These are phyloP conservation scores for Echinochloa phyllopogon DNA, from an alignment of 176 grass and related monocot species.

Conservation along the genomic window DNA sequence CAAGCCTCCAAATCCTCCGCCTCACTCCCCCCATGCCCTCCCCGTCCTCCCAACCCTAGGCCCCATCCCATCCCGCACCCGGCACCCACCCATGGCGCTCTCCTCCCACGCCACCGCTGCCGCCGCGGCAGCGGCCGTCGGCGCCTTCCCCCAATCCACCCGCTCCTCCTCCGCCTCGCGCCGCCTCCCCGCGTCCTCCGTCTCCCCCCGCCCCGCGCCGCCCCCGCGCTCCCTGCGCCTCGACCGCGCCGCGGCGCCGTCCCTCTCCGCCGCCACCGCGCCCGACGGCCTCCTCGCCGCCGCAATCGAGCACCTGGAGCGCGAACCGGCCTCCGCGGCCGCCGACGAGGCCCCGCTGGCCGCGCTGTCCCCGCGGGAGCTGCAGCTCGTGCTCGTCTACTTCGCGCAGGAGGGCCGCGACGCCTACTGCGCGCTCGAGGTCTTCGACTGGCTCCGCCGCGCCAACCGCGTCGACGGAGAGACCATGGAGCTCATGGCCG, in stretches of 20 bases:
- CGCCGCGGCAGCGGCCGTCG: neutral
- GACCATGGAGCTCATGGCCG: constrained; percentile 98
- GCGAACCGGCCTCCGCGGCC: constrained; percentile 64
- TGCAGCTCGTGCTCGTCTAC: constrained; percentile 93
- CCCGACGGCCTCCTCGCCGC: constrained; percentile 41
- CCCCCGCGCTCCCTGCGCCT: constrained; percentile 52
- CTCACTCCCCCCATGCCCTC: constrained; percentile 25
- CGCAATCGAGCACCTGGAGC: constrained; percentile 86
- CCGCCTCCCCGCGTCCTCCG: constrained; percentile 15
- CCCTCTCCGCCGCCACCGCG: neutral
- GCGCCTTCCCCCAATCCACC: constrained; percentile 35
- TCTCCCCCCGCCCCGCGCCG: constrained; percentile 3
- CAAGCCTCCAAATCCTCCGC: constrained; percentile 23
- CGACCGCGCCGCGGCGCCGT: constrained; percentile 36
- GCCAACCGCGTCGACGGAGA: constrained; percentile 93
- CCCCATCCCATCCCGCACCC: neutral
- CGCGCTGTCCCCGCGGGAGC: constrained; percentile 75
- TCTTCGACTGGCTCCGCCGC: constrained; percentile 96
- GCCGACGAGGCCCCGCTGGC: constrained; percentile 63
- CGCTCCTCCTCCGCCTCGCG: constrained; percentile 25
- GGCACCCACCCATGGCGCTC: constrained; percentile 46
- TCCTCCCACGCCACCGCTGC: constrained; percentile 45
- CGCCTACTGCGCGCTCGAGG: constrained; percentile 94
- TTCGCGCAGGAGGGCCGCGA: constrained; percentile 97
- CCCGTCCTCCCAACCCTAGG: constrained; percentile 23